Evolutionary conservation across 2,329 filamentous ascomycete species (phyloP).

Genomic region (Hyphodiscus sp.): DNA sequence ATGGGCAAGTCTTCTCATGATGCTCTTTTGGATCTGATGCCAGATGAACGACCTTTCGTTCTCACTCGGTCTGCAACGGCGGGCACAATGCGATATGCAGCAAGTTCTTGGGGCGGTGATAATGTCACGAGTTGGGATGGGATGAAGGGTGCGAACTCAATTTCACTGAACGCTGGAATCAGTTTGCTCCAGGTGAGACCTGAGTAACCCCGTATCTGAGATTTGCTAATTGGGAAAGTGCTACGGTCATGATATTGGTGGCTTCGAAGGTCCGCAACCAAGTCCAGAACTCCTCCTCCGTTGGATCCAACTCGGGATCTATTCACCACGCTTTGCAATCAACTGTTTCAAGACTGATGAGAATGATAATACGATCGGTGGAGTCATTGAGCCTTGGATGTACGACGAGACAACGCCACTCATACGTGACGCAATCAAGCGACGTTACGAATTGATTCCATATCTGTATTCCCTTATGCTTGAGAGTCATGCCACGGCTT

Average conservation of each 20-base stretch:
- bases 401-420: conserved; percentile 59
- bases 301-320: conserved; percentile 66
- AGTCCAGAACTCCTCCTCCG: conserved; percentile 63
- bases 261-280: conserved; percentile 68
- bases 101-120: conserved; percentile 69
- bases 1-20: conserved; percentile 67
- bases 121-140: conserved; percentile 68
- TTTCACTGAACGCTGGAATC: conserved; percentile 62
- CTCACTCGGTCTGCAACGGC: conserved; percentile 65
- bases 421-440: conserved; percentile 59
- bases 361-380: conserved; percentile 58
- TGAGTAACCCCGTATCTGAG: not conserved
- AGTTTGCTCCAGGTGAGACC: conserved; percentile 53
- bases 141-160: conserved; percentile 65
- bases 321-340: conserved; percentile 67
- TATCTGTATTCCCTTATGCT: conserved; percentile 64
- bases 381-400: conserved; percentile 76
- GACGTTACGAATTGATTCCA: conserved; percentile 65
- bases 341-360: conserved; percentile 72
- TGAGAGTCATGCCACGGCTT: conserved; percentile 52
- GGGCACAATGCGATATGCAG: conserved; percentile 63
- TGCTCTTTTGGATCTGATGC: conserved; percentile 51
- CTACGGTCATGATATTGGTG: conserved; percentile 69
- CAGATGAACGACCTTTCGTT: conserved; percentile 57
- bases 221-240: conserved; percentile 32